These are phyloP conservation scores for Arabidopsis suecica DNA, from an alignment of 345 rosid species.

Conservation along the genomic window DNA sequence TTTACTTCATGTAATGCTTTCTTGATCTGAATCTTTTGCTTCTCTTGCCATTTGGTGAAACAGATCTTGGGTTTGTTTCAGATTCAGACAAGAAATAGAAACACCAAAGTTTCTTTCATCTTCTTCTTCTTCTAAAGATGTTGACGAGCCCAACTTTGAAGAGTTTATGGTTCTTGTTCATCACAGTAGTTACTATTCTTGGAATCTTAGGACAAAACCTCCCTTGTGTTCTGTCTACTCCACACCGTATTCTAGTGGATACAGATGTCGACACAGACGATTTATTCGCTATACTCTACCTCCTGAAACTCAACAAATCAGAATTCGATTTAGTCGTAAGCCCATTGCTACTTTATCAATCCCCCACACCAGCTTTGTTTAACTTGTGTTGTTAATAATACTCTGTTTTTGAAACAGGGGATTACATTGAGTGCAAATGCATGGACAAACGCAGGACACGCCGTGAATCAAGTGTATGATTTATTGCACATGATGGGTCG, in stretches of 20 bases:
- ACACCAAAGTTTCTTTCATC: not conserved
- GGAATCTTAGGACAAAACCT: conserved; percentile 34
- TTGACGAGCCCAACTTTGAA: conserved; percentile 18
- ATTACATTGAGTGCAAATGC: conserved; percentile 72
- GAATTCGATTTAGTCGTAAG: conserved; percentile 79
- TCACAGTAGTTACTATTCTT: conserved; percentile 20
- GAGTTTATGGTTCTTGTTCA: conserved; percentile 31
- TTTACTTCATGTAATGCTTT: not conserved
- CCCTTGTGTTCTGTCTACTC: conserved; percentile 32
- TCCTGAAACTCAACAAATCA: conserved; percentile 80
- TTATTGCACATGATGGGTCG: conserved; percentile 95
- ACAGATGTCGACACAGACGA: conserved; percentile 93
- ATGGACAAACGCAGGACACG: conserved; percentile 90
- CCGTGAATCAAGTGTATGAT: conserved; percentile 87
- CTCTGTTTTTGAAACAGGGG: conserved; percentile 60
- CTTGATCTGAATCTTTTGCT: not conserved
- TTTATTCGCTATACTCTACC: conserved; percentile 80
- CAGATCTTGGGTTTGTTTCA: not conserved
- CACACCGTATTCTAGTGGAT: conserved; percentile 73
- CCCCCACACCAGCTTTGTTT: too few species aligned
- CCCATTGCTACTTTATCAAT: not conserved
- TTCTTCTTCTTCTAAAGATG: conserved; percentile 31
- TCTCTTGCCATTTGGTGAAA: not conserved
- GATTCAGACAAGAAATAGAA: conserved; percentile 23
- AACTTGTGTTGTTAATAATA: not conserved